Evolutionary conservation across 2,329 filamentous ascomycete genomes (phyloP), one percentile per base, ranked within the genome.

Genomic region (Epichloe festucae): DNA sequence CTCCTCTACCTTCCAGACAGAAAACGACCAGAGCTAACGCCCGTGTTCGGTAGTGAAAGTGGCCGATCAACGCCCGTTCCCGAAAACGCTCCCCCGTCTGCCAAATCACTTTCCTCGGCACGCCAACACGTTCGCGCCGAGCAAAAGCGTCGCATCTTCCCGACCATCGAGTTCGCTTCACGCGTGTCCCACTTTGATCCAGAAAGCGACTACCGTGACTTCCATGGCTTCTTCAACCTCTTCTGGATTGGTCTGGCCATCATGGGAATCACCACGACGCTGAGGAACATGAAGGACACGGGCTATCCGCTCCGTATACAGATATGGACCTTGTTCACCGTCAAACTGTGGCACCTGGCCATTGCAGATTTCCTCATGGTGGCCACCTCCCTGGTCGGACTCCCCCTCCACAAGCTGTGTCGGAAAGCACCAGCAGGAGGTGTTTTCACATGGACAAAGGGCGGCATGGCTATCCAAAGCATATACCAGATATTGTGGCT

Each of bases 211-310:
- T 90, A 97, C 66, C 83, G 83, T 62, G 89, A 98, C 68, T 98
- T 98, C 66, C 82, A 89, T 60, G 93, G 93, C 64, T 98, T 98
- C 77, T 98, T 96, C 71, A 88, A 93, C 50, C 79, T 98, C 39
- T 98, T 98, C 71, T 98, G 93, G 93, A 91, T 98, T 57, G 89
- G 89, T 10, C 75, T 98, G 54, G 88, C 87, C 59, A 95, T 98
- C 67, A 95, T 98, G 90, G 89, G 90, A 61, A 84, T 95, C 56
- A 97, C 91, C 3, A 87, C 87, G n/a, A 88, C 89, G 74, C 70
- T 96, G 62, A 82, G 91, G 61, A 97, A 95, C 67, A 81, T 93
- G 63, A 95, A 91, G 67, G 93, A 97, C 65, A 96, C 89, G 0
- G 93, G 93, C 21, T 87, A 85, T 64, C 87, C 90, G 15, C 73